Conservation (phyloP, 2,329 filamentous ascomycete genomes). For the Penicillium frequentans region DNA sequence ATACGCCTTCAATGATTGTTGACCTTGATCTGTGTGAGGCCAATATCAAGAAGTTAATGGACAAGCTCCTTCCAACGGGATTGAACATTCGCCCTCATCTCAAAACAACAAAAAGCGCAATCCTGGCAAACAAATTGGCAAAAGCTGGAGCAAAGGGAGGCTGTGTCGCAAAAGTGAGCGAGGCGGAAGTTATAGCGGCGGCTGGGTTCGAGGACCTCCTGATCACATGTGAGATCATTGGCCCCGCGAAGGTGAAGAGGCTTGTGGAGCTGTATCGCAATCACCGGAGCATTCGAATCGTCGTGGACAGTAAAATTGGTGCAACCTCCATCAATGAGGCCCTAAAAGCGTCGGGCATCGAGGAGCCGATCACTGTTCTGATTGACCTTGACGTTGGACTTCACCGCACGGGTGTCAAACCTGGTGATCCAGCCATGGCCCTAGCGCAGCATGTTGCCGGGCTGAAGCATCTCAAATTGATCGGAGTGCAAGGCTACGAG, state of each 20-base stretch:
- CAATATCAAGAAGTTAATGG: conserved; percentile 52
- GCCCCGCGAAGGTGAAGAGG: conserved; percentile 46
- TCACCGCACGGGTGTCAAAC: conserved; percentile 50
- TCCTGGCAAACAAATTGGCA: conserved; percentile 46
- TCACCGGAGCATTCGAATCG: conserved; percentile 44
- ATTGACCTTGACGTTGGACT: conserved; percentile 54
- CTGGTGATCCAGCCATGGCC: conserved; percentile 40
- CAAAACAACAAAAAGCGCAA: conserved; percentile 55
- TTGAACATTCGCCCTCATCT: conserved; percentile 51
- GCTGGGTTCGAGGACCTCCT: conserved; percentile 52
- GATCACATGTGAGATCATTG: conserved; percentile 55
- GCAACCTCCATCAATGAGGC: conserved; percentile 49
- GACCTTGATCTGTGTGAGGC: conserved; percentile 54
- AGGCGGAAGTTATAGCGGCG: conserved; percentile 45
- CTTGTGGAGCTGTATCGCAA: conserved; percentile 48
- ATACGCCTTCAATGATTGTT: conserved; percentile 59
- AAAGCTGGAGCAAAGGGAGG: conserved; percentile 52
- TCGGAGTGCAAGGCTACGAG: conserved; percentile 56
- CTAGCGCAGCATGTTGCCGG: conserved; percentile 43
- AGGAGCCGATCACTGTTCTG: conserved; percentile 42
- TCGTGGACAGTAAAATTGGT: conserved; percentile 50
- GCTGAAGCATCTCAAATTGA: conserved; percentile 43
- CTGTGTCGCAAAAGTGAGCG: conserved; percentile 55
- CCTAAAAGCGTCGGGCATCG: conserved; percentile 36
- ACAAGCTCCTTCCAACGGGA: conserved; percentile 47